Evolutionary conservation across 2,329 filamentous ascomycete species (phyloP), one percentile per base, ranked within the genome.

Genomic region (Talaromyces albobiverticillius): DNA sequence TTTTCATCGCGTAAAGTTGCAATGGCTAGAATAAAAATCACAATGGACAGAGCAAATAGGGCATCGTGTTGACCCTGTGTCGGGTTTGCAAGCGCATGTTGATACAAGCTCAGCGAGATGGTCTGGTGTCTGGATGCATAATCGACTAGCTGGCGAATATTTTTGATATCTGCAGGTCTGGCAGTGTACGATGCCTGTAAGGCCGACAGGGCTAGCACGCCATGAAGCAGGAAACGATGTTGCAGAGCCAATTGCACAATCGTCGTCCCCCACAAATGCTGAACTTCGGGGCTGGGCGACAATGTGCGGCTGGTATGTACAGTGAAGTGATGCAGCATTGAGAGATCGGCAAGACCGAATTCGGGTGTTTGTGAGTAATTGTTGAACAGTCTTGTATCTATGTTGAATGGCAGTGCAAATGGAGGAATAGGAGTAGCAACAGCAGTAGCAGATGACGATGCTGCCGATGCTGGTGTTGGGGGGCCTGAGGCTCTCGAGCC

Each of bases 281-380:
- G 62, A 2, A 49, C 26, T 14, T 49, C 52, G 4, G 46, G 34
- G 9, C 29, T 25, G 1, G 51, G 14, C 3, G 47, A 38, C 3
- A 59, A 38, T 4, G 51, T 55, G 3, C 20, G 20, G 25, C 64
- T 66, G 23, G 65, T 68, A 11, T 59, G 51, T 1, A 60, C 67
- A 8, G 68, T 68, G 56, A 67, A 75, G 51, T 65, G 61, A 53
- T 75, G 69, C 22, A 75, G 64, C 29, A 75, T 61, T 46, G 74
- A 68, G 3, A 75, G 60, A 54, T 75, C 72, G 13, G 41, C 43
- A 2, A 54, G 31, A 36, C 26, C 53, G 48, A 58, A 49, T 31
- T 53, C 54, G 14, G 46, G 29, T 7, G 45, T 46, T 20, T 49
- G 41, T 4, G 22, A 46, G 31, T 46, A 50, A 13, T 34, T 49